A percentile compares a stretch with the other conserved stretches of the same genome.
Conservation (phyloP, 306 rosid genomes). For the Glycine soja region DNA sequence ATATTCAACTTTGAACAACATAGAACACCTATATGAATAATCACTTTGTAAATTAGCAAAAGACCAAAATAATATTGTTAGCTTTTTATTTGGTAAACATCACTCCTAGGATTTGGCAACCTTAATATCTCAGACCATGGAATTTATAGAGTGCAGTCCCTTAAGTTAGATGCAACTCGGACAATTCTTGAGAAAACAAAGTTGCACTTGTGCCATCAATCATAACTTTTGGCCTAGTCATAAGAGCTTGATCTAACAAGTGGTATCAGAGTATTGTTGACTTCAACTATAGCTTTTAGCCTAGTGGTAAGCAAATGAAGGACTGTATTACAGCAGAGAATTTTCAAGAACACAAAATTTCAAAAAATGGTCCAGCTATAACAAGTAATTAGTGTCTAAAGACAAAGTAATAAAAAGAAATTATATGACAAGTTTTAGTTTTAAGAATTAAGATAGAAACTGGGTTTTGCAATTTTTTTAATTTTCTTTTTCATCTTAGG, state of each 20-base stretch:
- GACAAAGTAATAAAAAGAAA: not conserved
- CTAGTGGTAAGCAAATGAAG: no score
- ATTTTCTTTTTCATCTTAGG: conserved; percentile 7
- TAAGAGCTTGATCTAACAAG: no score
- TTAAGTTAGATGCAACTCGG: no score
- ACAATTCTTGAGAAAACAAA: no score
- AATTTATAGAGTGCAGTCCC: no score
- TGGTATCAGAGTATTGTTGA: no score
- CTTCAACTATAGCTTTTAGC: not conserved
- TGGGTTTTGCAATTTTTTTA: not conserved
- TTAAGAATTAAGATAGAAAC: not conserved
- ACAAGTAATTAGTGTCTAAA: not conserved
- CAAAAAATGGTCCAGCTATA: no score
- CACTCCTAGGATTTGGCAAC: not conserved
- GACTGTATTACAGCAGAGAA: no score
- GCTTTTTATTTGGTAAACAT: not conserved
- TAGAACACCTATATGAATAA: not conserved
- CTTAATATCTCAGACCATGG: no score
- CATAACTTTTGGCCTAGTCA: no score
- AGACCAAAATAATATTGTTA: not conserved
- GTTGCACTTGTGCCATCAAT: no score
- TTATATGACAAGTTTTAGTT: not conserved
- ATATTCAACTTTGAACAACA: not conserved
- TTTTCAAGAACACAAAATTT: no score
- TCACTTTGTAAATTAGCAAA: not conserved